Evolutionary conservation across 257 asterid species (phyloP).

Genomic region (Agastache rugosa): DNA sequence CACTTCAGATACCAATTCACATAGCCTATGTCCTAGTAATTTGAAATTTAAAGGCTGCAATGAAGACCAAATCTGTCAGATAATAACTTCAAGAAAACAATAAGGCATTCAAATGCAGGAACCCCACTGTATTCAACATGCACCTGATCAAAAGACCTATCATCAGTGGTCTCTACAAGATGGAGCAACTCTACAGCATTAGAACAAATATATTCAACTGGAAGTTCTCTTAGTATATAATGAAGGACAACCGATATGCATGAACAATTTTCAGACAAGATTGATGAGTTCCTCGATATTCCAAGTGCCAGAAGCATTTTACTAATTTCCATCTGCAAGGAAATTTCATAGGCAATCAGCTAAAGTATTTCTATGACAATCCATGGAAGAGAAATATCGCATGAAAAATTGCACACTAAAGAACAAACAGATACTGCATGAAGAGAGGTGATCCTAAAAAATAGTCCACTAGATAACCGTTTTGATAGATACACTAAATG

Average conservation of each 20-base stretch:
- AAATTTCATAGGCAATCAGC: conserved; percentile 26
- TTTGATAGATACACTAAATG: background rate
- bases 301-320: conserved; percentile 71
- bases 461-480: background rate
- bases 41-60: conserved; percentile 89
- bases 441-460: conserved; percentile 13
- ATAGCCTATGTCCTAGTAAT: conserved; percentile 82
- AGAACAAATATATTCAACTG: conserved; percentile 57
- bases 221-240: conserved; percentile 79
- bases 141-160: conserved; percentile 80
- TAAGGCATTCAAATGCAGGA: conserved; percentile 34
- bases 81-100: conserved; percentile 35
- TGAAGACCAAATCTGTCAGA: conserved; percentile 45
- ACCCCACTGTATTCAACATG: conserved; percentile 21
- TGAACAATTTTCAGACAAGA: conserved; percentile 54
- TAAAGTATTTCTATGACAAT: conserved; percentile 27
- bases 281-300: conserved; percentile 56
- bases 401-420: conserved; percentile 12
- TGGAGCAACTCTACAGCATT: conserved; percentile 69
- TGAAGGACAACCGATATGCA: conserved; percentile 72
- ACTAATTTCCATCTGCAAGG: conserved; percentile 54
- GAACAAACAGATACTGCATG: background rate
- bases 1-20: conserved; percentile 72
- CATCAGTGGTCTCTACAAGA: conserved; percentile 63
- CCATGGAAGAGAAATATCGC: conserved; percentile 18